Conservation (phyloP, 106 monocot species). For the Dioscorea alata region DNA sequence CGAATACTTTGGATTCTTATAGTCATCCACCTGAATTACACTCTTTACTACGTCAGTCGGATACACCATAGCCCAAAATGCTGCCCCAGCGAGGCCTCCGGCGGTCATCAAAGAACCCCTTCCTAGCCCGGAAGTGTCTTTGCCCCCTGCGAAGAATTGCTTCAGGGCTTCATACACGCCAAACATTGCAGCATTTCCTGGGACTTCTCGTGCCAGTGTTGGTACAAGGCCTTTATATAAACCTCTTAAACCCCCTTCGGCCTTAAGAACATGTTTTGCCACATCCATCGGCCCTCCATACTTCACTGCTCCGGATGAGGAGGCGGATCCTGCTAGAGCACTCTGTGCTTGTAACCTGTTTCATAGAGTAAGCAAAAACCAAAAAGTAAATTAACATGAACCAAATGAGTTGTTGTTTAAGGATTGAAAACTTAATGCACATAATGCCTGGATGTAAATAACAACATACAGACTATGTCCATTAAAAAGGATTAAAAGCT, state of each 20-base stretch:
- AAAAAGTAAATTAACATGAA: not conserved
- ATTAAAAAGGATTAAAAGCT: not conserved
- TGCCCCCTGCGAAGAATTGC: conserved; percentile 56
- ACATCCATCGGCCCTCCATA: conserved; percentile 91
- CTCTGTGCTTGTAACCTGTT: conserved; percentile 91
- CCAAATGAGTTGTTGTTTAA: too few relatives aligned
- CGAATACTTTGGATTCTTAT: conserved; percentile 65
- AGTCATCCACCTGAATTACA: conserved; percentile 84
- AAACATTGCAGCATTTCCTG: conserved; percentile 89
- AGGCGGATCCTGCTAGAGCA: conserved; percentile 41
- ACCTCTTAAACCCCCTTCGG: conserved; percentile 68
- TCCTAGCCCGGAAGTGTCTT: conserved; percentile 65
- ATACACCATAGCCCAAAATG: conserved; percentile 71
- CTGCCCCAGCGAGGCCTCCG: conserved; percentile 76
- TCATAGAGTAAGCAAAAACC: not conserved
- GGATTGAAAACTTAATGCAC: too few relatives aligned
- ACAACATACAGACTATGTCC: not conserved
- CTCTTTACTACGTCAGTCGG: conserved; percentile 94
- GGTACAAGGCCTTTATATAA: conserved; percentile 80
- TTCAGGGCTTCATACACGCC: conserved; percentile 85
- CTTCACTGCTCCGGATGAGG: conserved; percentile 38
- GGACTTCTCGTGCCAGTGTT: conserved; percentile 75
- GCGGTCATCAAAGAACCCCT: conserved; percentile 69
- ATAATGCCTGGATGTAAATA: too few relatives aligned
- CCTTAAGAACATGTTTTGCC: conserved; percentile 74